Percentiles rank a stretch among this genome's conserved stretches.
phyloP scores from a whole-genome alignment of 352 stramenopile genomes.

The Pelagophyceae sp. region DNA sequence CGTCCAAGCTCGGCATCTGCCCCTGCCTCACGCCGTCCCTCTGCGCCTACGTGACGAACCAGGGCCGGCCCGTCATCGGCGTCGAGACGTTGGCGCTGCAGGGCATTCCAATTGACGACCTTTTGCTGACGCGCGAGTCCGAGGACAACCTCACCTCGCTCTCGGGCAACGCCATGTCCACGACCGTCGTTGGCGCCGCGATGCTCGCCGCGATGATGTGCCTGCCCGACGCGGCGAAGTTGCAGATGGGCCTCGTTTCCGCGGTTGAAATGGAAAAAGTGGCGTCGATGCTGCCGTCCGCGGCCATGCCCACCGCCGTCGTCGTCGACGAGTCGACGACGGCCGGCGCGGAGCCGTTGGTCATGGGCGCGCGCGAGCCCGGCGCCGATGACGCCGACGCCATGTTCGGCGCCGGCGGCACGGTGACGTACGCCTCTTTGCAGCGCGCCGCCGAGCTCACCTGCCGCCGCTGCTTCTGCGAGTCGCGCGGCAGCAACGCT shows the following conservation, averaged over 20 bases:
- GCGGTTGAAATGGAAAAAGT: too few species aligned
- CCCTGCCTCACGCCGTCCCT: slow-evolving; percentile 49
- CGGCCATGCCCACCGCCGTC: background rate
- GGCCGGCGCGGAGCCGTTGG: background rate
- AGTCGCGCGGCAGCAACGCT: background rate
- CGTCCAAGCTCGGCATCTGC: slow-evolving; percentile 36
- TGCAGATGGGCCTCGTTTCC: background rate
- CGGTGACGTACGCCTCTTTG: background rate
- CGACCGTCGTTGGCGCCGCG: slow-evolving; percentile 47
- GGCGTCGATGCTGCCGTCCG: background rate
- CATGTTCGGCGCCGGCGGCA: background rate
- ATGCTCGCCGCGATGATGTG: slow-evolving; percentile 41
- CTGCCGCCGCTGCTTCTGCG: slow-evolving; percentile 16
- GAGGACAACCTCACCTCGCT: slow-evolving; percentile 54
- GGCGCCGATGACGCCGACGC: background rate
- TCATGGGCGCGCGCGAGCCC: background rate
- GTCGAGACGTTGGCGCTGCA: slow-evolving; percentile 42
- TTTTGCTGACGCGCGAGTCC: slow-evolving; percentile 46
- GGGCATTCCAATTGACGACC: slow-evolving; percentile 52
- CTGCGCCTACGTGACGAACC: slow-evolving; percentile 47
- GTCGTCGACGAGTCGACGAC: background rate
- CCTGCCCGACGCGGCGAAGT: background rate
- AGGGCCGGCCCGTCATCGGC: slow-evolving; percentile 41
- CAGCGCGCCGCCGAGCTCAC: background rate
- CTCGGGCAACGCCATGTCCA: slow-evolving; percentile 56